Evolutionary conservation across 805 yeast species (phyloP), one percentile per base, ranked within the genome.

Genomic region (Starmerella floris): DNA sequence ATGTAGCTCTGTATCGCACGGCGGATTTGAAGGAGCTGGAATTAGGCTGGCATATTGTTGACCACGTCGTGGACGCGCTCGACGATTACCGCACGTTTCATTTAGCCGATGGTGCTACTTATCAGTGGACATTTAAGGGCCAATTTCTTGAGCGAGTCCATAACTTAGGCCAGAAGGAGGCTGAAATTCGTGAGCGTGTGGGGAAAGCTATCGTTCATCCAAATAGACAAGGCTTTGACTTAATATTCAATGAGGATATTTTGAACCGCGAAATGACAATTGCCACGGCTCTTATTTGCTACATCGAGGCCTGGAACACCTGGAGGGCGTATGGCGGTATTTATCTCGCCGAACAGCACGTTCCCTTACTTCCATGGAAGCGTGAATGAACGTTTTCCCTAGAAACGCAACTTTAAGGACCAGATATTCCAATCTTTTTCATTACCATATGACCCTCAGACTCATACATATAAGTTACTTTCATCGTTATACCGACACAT

Each of bases 251-350:
- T 55, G 76, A 72, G 51, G 41, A 69, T 25, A 69, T 73, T 53
- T 69, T 76, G 28, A 67, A 73, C n/a, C 60, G 70, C 37, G 80
- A 74, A 49, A 51, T 76, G 60, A 82, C 79, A 1, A 56, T 76
- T 17, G 61, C 75, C 15, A 68, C 77, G 8, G 81, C 80, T 3
- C 59, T 77, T 45, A 71, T 75, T 45, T 73, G 79, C 34, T 71
- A 63, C 54, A 68, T 77, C 44, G 83, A 77, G 53, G 81, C 75
- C 45, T 77, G 83, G 83, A 76, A 73, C 53, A 75, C 81, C 21
- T 63, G 64, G 46, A 58, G 70, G 30, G 72, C 70, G 21, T 72
- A 74, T 30, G 82, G 82, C n/a, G 82, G 82, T 30, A 73, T 77
- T 40, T 76, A 75, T 57, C 68, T 66, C 47, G 72, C 77, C 11